Evolutionary conservation across 495 filamentous ascomycete species (phyloP).

Genomic region (Talaromyces stipitatus): DNA sequence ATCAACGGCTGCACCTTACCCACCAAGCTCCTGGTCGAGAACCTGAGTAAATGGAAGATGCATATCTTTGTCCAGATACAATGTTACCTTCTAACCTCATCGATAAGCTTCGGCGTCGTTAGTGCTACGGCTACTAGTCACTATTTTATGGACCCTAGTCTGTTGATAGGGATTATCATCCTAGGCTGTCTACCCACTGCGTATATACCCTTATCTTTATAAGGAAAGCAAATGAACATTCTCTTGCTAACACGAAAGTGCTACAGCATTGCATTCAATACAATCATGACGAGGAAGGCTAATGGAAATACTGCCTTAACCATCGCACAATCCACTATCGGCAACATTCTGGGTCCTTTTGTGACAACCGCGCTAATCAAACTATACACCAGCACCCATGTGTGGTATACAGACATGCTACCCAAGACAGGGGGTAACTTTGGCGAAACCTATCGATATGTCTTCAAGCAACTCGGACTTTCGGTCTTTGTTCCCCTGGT

Average conservation of each 20-base stretch:
- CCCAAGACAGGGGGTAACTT: conserved; percentile 15
- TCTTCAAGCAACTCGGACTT: conserved; percentile 32
- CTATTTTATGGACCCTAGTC: conserved; percentile 30
- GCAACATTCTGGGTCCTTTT: conserved; percentile 34
- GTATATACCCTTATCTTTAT: not conserved
- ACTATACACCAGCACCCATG: conserved; percentile 26
- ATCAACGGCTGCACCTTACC: conserved; percentile 34
- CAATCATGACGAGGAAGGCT: conserved; percentile 34
- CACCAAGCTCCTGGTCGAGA: conserved; percentile 22
- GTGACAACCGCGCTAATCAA: conserved; percentile 28
- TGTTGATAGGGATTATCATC: conserved; percentile 34
- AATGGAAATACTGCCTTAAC: conserved; percentile 32
- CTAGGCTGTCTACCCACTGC: conserved; percentile 29
- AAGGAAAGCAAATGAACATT: not conserved
- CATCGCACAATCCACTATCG: conserved; percentile 33
- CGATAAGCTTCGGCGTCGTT: conserved; percentile 27
- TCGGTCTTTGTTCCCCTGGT: conserved; percentile 34
- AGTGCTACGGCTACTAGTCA: conserved; percentile 23
- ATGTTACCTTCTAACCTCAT: conserved; percentile 31
- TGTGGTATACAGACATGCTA: conserved; percentile 32
- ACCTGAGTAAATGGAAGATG: conserved; percentile 28
- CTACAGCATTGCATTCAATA: conserved; percentile 25
- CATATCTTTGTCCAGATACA: conserved; percentile 33
- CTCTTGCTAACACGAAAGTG: not conserved
- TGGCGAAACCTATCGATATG: conserved; percentile 23